Conservation (phyloP, 2,329 filamentous ascomycete genomes). For the Aschersonia sp. region DNA sequence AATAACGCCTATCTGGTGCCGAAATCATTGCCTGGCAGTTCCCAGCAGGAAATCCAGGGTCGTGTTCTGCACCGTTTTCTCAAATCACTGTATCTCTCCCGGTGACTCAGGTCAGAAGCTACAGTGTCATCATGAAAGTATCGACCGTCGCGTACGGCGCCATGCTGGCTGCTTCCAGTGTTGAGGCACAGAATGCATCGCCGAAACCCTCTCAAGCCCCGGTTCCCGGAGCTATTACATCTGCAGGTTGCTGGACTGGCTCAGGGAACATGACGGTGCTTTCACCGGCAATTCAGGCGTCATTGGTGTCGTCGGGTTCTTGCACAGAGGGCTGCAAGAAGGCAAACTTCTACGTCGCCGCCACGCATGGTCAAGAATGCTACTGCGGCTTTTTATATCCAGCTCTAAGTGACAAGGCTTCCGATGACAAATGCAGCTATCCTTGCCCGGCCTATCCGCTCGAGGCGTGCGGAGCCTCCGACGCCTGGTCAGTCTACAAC, state of each 20-base stretch:
- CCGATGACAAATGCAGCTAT: constrained; percentile 46
- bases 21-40: too few species aligned
- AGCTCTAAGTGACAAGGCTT: constrained; percentile 33
- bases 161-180: constrained; percentile 14
- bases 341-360: constrained; percentile 42
- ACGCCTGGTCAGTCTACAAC: constrained; percentile 33
- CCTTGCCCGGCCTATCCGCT: constrained; percentile 47
- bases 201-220: too few species aligned
- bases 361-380: constrained; percentile 47
- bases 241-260: constrained; percentile 37
- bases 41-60: too few species aligned
- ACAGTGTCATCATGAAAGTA: constrained; percentile 15
- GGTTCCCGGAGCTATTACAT: constrained; percentile 18
- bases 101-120: background rate
- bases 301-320: constrained; percentile 19
- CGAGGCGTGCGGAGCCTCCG: constrained; percentile 41
- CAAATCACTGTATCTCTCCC: background rate
- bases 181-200: constrained; percentile 14
- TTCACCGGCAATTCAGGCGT: constrained; percentile 5
- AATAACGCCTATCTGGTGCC: too few species aligned
- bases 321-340: constrained; percentile 26
- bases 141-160: constrained; percentile 13
- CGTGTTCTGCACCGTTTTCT: too few species aligned
- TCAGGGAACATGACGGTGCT: constrained; percentile 22
- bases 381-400: constrained; percentile 62